Conservation (phyloP, 2,329 filamentous ascomycete species). For the Neoscytalidium dimidiatum region DNA sequence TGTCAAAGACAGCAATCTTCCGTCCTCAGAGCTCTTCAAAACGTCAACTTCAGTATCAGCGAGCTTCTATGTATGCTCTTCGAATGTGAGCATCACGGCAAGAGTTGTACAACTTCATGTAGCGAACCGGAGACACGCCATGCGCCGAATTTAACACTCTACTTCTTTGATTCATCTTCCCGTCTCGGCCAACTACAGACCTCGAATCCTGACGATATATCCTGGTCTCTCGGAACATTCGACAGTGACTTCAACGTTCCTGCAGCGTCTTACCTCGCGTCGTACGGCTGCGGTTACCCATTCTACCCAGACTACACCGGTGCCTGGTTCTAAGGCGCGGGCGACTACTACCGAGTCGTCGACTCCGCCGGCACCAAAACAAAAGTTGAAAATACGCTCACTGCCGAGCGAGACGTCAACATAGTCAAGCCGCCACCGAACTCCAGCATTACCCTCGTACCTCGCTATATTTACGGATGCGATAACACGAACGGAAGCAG, state of each 20-base stretch:
- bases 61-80: constrained; percentile 2
- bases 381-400: neutral
- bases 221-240: neutral
- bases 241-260: neutral
- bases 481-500: neutral
- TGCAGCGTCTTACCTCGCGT: neutral
- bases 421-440: neutral
- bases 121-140: neutral
- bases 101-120: neutral
- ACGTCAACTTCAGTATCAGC: neutral
- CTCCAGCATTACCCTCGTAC: neutral
- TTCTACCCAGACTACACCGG: neutral
- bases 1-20: neutral
- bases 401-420: neutral
- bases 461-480: neutral
- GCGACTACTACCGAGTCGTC: neutral
- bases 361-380: neutral
- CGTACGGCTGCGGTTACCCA: neutral
- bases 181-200: neutral
- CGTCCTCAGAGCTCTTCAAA: neutral
- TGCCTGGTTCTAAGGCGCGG: neutral
- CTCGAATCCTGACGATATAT: neutral
- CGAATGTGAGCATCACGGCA: neutral
- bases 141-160: neutral
- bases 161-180: neutral